Evolutionary conservation across 2,329 filamentous ascomycete genomes (phyloP).

Genomic region (Davidsoniella australis): DNA sequence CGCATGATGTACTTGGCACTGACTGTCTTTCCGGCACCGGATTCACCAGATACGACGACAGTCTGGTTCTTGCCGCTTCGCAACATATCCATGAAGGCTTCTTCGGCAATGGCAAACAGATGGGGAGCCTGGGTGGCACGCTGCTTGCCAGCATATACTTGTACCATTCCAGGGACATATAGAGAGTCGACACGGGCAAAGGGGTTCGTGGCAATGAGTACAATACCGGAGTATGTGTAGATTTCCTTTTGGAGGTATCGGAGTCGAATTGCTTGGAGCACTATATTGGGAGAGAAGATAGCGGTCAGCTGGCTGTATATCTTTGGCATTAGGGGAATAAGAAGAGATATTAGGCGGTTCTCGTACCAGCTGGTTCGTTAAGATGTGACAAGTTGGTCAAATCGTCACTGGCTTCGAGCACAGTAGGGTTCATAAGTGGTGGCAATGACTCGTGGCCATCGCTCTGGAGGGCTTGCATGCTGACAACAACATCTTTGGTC

Average conservation of each 20-base stretch:
- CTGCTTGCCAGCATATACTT: constrained; percentile 95
- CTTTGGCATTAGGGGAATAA: too few species aligned
- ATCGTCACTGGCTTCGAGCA: constrained; percentile 97
- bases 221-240: constrained; percentile 98
- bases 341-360: neutral
- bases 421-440: constrained; percentile 91
- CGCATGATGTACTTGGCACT: constrained; percentile 99
- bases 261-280: constrained; percentile 91
- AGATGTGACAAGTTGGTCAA: constrained; percentile 93
- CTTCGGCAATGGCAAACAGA: constrained; percentile 95
- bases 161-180: constrained; percentile 98
- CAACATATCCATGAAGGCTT: constrained; percentile 98
- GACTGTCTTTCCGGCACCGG: constrained; percentile 95
- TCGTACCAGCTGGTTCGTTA: constrained; percentile 87
- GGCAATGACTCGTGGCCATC: constrained; percentile 65
- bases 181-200: constrained; percentile 95
- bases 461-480: constrained; percentile 56
- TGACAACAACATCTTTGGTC: constrained; percentile 67
- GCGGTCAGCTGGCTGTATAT: neutral
- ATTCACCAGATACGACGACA: constrained; percentile 97
- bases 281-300: constrained; percentile 27
- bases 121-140: constrained; percentile 92
- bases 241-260: constrained; percentile 98
- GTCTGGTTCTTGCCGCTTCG: constrained; percentile 93
- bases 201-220: constrained; percentile 94